Base-by-base conservation (phyloP, 352 stramenopile species). In the Phytopythium boreale region DNA sequence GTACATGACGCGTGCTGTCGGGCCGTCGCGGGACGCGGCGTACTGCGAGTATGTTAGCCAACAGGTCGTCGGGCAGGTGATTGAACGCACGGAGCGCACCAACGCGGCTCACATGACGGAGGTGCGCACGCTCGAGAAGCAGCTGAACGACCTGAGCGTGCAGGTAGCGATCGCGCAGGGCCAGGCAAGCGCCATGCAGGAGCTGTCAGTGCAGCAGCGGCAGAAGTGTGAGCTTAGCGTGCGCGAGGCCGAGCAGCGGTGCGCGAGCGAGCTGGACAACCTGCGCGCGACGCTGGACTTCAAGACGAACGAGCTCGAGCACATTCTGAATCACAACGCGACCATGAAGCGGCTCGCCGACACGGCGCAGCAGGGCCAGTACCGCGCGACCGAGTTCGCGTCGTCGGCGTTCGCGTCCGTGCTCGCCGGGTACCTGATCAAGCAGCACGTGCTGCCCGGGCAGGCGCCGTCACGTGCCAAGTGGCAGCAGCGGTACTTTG, bases 401-500 rank as follows among this genome's bases (percentile, higher is more conserved):
- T 84, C 76, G 10, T 90, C 82, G 29, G 83, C 83, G 29, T 86
- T 88, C 19, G 75, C 79, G n/a, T 73, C 77, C 34, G 66, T 92
- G n/a, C 68, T 93, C 19, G 87, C 83, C 9, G 87, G 87, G 22
- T 95, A 95, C 64, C 70, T 95, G 37, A 93, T 95, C 65, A 95
- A 95, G 72, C 87, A 95, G 67, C 73, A 88, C 64, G 70, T 91
- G 64, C 69, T 80, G 34, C 73, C 76, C 10, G 76, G 76, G 26
- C 75, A 69, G 57, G 71, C 60, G 57, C 69, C 56, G 39, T 74
- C 64, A 29, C 80, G 66, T 26, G 74, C 76, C n/a, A 90, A 91
- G 70, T 95, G 87, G 87, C 84, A 94, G 72, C 87, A 94, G 68
- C 85, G 85, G 14, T 95, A 94, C 72, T 93, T 95, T 69, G 87